Conservation (phyloP, 23 red algal species). For the Agarophyton chilense region DNA sequence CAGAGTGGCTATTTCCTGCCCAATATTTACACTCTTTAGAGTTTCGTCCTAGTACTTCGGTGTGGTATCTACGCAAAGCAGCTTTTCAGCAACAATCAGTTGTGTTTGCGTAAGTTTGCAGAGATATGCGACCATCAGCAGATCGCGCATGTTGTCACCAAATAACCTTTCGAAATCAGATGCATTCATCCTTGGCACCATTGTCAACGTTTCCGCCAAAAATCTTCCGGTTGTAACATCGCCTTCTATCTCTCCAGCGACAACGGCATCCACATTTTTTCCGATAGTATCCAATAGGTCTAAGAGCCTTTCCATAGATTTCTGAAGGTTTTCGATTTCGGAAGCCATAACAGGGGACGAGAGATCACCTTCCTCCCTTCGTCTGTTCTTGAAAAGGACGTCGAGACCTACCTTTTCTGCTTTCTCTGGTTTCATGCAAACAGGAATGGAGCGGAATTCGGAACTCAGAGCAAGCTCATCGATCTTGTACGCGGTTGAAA, state of each 20-base stretch:
- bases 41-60: constrained; percentile 4
- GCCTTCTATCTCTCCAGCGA: constrained; percentile 70
- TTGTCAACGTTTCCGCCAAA: constrained; percentile 86
- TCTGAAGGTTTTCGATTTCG: constrained; percentile 88
- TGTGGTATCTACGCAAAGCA: constrained; percentile 64
- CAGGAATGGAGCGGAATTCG: constrained; percentile 82
- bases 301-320: constrained; percentile 58
- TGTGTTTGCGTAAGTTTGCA: constrained; percentile 82
- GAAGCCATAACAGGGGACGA: constrained; percentile 43
- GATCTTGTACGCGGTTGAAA: constrained; percentile 81
- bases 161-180: constrained; percentile 75
- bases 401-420: constrained; percentile 80
- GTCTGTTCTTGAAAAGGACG: constrained; percentile 78
- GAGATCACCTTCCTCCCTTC: constrained; percentile 44
- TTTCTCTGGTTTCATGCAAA: constrained; percentile 67
- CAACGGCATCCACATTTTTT: constrained; percentile 69
- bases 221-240: constrained; percentile 77
- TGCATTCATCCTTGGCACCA: constrained; percentile 76
- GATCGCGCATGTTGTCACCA: constrained; percentile 84
- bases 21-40: constrained; percentile 4
- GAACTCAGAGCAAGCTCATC: constrained; percentile 68
- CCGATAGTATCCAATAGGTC: constrained; percentile 78
- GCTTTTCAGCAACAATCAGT: constrained; percentile 73
- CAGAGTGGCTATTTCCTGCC: background rate
- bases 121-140: constrained; percentile 86